Evolutionary conservation across 108 stramenopile species (phyloP), one percentile per base, ranked within the genome.

Genomic region (Cyclostephanos tholiformis): DNA sequence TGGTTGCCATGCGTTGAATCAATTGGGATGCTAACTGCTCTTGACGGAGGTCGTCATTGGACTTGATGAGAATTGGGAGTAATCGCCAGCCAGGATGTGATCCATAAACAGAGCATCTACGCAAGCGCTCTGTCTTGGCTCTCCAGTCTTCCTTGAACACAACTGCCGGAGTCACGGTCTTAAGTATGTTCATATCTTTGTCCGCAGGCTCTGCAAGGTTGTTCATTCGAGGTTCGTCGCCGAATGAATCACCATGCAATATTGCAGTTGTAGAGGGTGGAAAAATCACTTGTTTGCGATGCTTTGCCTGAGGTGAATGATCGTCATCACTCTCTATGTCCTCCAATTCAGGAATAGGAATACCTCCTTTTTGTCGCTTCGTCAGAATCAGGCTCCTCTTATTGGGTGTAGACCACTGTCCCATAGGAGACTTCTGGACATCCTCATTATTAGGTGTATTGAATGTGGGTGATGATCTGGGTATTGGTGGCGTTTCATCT

Each of bases 41-140:
- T 74, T 99, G 99, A 13, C 99, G 87, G 60, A 98, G 86, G 65
- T 99, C 99, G 71, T 98, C 99, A 69, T 97, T 97, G 49, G 92
- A 89, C 84, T 99, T 99, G 29, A 99, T 88, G 46, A 99, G 86
- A 56, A 99, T 86, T 26, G 97, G 96, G 44, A 97, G 74, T 19
- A 99, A 72, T 48, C 94, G 82, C 97, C 97, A 98, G 23, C 92
- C 91, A 39, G 94, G 89, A 76, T 89, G 83, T 27, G 84, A 82
- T n/a, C 97, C 97, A 56, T 85, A 91, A 20, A 85, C 83, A 39
- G 93, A 95, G 30, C 81, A 83, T 11, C 85, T 72, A 39, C 96
- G 83, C 13, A 98, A 63, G 36, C 97, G 89, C 35, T 93, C 94
- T 56, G 94, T 88, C 74, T 97, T 97, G 19, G 85, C 85, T 44